Percentiles rank a stretch among this genome's conserved stretches.
Evolutionary conservation across 2,329 filamentous ascomycete genomes (phyloP).

Genomic region (Arthroderma sp.): DNA sequence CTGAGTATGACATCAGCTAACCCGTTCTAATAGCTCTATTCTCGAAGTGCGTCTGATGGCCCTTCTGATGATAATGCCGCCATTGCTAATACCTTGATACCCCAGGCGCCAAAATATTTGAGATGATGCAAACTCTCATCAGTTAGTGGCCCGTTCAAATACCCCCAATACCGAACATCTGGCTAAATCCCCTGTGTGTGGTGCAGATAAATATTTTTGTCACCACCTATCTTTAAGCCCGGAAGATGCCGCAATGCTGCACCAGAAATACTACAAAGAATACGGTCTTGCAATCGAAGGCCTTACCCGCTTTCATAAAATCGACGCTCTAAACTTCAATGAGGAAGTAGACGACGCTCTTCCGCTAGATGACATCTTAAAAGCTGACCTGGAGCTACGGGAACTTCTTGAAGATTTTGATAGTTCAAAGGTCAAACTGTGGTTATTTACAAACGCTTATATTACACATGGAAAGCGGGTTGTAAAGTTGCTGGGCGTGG

Average conservation of each 20-base stretch:
- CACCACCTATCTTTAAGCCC: constrained; percentile 58
- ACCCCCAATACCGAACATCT: not conserved
- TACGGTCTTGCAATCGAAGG: constrained; percentile 98
- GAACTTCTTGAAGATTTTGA: constrained; percentile 72
- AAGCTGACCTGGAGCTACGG: constrained; percentile 61
- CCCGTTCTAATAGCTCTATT: constrained; percentile 49
- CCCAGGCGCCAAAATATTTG: constrained; percentile 63
- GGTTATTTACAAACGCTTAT: constrained; percentile 96
- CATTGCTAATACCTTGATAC: too few relatives aligned
- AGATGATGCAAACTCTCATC: constrained; percentile 79
- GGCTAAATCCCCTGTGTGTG: too few relatives aligned
- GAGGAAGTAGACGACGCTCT: constrained; percentile 86
- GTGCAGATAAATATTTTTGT: constrained; percentile 45
- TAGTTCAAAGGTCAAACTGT: constrained; percentile 66
- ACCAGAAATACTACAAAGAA: constrained; percentile 84
- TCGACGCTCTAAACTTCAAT: constrained; percentile 92
- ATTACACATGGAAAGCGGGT: constrained; percentile 75
- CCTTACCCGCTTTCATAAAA: constrained; percentile 82
- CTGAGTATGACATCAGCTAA: too few relatives aligned
- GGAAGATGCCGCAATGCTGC: constrained; percentile 72
- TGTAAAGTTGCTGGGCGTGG: constrained; percentile 63
- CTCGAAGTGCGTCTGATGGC: constrained; percentile 47
- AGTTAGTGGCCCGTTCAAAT: constrained; percentile 21
- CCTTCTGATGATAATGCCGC: constrained; percentile 2
- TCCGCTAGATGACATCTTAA: constrained; percentile 72